Evolutionary conservation across 2,329 filamentous ascomycete species (phyloP).

Genomic region (Pseudopyrenochaeta lycopersici): DNA sequence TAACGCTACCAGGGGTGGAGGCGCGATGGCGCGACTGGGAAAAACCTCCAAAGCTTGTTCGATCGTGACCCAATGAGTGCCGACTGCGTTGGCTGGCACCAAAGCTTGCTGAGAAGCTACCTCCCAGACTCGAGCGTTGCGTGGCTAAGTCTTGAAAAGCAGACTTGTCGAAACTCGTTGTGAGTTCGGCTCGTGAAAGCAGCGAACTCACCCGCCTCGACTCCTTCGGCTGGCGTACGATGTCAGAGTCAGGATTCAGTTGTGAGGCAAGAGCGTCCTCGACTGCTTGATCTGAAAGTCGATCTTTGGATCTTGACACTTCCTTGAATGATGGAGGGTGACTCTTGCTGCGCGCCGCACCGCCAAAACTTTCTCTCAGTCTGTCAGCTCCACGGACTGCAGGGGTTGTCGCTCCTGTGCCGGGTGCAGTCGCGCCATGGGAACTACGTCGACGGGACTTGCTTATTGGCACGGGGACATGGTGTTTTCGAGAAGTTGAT

Average conservation of each 20-base stretch:
- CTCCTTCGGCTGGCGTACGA: conserved; percentile 64
- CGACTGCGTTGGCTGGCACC: conserved; percentile 66
- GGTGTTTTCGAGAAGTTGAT: conserved; percentile 52
- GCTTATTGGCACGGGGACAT: conserved; percentile 47
- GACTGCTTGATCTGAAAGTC: conserved; percentile 50
- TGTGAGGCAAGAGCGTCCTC: conserved; percentile 60
- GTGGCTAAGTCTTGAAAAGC: conserved; percentile 78
- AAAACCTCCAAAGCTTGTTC: conserved; percentile 65
- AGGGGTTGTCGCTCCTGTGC: conserved; percentile 80
- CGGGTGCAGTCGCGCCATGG: conserved; percentile 63
- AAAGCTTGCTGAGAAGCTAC: conserved; percentile 56
- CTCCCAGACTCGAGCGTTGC: conserved; percentile 51
- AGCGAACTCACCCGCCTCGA: conserved; percentile 91
- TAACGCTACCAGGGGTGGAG: conserved; percentile 63
- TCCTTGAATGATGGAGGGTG: conserved; percentile 52
- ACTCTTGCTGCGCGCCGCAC: conserved; percentile 55
- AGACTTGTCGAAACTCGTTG: conserved; percentile 81
- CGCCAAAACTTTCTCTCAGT: conserved; percentile 80
- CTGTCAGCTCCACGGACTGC: conserved; percentile 67
- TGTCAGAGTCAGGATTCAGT: conserved; percentile 58
- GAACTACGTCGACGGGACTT: conserved; percentile 71
- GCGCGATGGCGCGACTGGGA: conserved; percentile 58
- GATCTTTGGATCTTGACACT: conserved; percentile 38
- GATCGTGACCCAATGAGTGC: conserved; percentile 77
- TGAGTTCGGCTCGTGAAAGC: conserved; percentile 85